Evolutionary conservation across 257 asterid species (phyloP).

Genomic region (Buddleja alternifolia): DNA sequence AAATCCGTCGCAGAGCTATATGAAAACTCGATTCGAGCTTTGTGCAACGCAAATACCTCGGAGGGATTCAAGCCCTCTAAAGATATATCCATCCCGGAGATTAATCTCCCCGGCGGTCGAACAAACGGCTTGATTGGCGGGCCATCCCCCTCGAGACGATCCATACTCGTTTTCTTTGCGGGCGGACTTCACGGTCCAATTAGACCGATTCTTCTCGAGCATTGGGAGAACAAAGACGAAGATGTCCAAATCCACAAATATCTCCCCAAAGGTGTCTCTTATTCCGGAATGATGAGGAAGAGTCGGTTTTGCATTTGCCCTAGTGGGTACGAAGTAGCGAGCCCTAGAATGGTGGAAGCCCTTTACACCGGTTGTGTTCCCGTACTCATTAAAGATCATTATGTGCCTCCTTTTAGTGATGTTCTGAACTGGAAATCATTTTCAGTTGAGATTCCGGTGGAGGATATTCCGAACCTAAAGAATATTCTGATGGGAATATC

Average conservation of each 20-base stretch:
- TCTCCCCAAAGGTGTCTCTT: conserved; percentile 66
- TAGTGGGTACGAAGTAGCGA: conserved; percentile 81
- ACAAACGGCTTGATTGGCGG: conserved; percentile 73
- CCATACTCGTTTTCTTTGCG: conserved; percentile 70
- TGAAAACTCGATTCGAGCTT: conserved; percentile 73
- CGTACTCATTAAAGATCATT: conserved; percentile 60
- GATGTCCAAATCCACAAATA: conserved; percentile 67
- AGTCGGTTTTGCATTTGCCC: conserved; percentile 84
- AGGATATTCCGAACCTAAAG: conserved; percentile 64
- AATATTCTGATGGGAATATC: conserved; percentile 60
- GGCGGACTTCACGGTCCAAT: conserved; percentile 91
- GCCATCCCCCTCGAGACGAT: conserved; percentile 68
- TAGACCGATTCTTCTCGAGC: conserved; percentile 67
- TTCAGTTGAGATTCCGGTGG: conserved; percentile 50
- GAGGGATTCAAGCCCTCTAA: conserved; percentile 71
- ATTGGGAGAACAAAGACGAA: conserved; percentile 80
- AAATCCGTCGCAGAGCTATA: conserved; percentile 60
- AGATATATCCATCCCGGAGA: conserved; percentile 86
- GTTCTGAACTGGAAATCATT: conserved; percentile 74
- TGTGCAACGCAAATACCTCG: conserved; percentile 82
- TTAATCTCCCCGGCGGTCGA: conserved; percentile 66
- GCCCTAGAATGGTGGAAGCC: conserved; percentile 86
- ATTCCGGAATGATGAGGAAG: conserved; percentile 61
- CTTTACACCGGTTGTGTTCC: conserved; percentile 80
- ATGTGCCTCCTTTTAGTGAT: conserved; percentile 77